Evolutionary conservation across 225 moss, liverwort and hornwort species (phyloP), one percentile per base, ranked within the genome.

Genomic region (Sphagnum tenellum): DNA sequence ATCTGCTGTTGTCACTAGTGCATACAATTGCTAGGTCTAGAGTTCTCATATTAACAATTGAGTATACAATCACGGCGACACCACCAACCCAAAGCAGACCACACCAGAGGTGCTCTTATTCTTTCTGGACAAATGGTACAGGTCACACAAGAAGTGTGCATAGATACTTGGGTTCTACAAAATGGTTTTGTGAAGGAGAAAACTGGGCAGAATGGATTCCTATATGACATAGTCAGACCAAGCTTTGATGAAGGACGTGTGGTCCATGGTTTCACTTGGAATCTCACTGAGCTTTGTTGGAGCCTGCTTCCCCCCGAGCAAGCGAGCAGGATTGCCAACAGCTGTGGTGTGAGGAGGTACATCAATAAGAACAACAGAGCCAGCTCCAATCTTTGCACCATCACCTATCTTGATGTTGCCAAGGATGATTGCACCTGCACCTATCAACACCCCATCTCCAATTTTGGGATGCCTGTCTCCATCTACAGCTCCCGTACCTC

Each of bases 151-250:
- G 29, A 29, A 29, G 29, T 29, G 29, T 29, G 29, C 29, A 29
- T 29, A 29, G 29, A 29, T 29, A 29, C 29, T 29, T 29, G 29
- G 29, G 29, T 29, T 29, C 29, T 29, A 29, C 29, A 29, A 29
- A 29, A 29, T 29, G 29, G 29, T 29, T 29, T 29, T 0, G 29
- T 29, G 29, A 29, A 29, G 29, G 29, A 29, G 29, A 29, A 29
- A 29, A 29, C 29, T 29, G 29, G 29, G 29, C 3, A 61, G 12
- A 64, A 5, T 57, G 5, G 14, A 8, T 10, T 2, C 4, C 59
- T 72, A 86, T 53, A 86, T 86, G 47, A 86, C 86, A 67, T 86
- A 86, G 65, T 86, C 82, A 11, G 86, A 86, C 86, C 86, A 86
- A 6, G 59, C 77, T 57, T 79, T 82, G 6, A 79, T 82, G 29